Evolutionary conservation across 2,329 filamentous ascomycete species (phyloP).

Genomic region (Blastomyces silverae): DNA sequence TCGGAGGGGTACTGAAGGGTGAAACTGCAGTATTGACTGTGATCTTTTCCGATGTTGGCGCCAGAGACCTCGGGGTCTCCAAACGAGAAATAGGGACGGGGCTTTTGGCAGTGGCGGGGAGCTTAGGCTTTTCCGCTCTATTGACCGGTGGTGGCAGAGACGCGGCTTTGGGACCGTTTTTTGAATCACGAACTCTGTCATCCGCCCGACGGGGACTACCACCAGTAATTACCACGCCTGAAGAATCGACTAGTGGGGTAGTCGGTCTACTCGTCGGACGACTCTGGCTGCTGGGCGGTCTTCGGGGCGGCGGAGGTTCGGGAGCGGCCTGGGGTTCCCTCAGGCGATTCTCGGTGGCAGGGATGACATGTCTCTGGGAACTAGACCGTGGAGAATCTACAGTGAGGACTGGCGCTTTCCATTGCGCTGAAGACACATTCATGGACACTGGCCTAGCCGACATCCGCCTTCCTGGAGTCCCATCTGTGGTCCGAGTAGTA

Average conservation of each 20-base stretch:
- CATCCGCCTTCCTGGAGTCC: slow-evolving; percentile 54
- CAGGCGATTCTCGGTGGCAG: neutral
- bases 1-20: slow-evolving; percentile 80
- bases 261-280: slow-evolving; percentile 27
- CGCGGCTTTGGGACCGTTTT: slow-evolving; percentile 33
- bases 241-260: slow-evolving; percentile 43
- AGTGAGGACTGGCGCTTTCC: slow-evolving; percentile 38
- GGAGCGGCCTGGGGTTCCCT: neutral
- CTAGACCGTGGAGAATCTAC: slow-evolving; percentile 42
- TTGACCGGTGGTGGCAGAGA: slow-evolving; percentile 67
- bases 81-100: slow-evolving; percentile 34
- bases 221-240: slow-evolving; percentile 40
- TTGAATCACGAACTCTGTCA: slow-evolving; percentile 20
- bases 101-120: slow-evolving; percentile 43
- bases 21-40: slow-evolving; percentile 51
- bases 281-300: slow-evolving; percentile 10
- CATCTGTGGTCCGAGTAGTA: slow-evolving; percentile 12
- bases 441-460: slow-evolving; percentile 48
- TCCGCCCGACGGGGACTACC: slow-evolving; percentile 21
- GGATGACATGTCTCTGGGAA: slow-evolving; percentile 22
- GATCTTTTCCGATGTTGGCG: slow-evolving; percentile 26
- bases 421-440: slow-evolving; percentile 38
- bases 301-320: slow-evolving; percentile 1
- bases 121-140: slow-evolving; percentile 69
- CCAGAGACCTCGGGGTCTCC: slow-evolving; percentile 22